These are phyloP conservation scores for Paxillus rubicundulus DNA, from an alignment of 768 basidiomycete genomes.

Conservation along the genomic window DNA sequence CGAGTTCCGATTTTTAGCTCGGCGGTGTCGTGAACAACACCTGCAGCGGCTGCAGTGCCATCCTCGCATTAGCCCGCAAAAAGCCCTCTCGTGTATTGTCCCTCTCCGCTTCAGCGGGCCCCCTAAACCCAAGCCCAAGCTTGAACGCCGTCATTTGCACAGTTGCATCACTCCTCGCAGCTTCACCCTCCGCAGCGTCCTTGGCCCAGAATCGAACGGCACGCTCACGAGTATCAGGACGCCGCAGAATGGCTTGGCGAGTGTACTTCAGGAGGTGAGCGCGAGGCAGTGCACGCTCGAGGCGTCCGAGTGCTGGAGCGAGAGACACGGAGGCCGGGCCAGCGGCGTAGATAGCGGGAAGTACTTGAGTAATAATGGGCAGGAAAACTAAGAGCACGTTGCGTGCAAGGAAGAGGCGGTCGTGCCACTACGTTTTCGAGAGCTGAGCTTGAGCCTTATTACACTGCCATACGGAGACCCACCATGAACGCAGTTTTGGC, in stretches of 20 bases:
- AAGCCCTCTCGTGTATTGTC: slow-evolving; percentile 16
- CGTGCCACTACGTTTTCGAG: slow-evolving; percentile 58
- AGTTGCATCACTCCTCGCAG: slow-evolving; percentile 45
- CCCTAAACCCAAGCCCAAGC: slow-evolving; percentile 40
- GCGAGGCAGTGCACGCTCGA: slow-evolving; percentile 41
- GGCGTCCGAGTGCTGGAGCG: slow-evolving; percentile 23
- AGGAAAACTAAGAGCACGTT: slow-evolving; percentile 56
- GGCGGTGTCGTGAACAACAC: slow-evolving; percentile 23
- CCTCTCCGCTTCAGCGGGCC: slow-evolving; percentile 9
- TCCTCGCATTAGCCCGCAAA: slow-evolving; percentile 26
- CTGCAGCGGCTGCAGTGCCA: slow-evolving; percentile 27
- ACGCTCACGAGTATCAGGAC: slow-evolving; percentile 45
- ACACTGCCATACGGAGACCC: slow-evolving; percentile 9
- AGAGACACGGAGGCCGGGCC: slow-evolving; percentile 30
- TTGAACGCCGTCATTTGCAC: slow-evolving; percentile 48
- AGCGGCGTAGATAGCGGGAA: slow-evolving; percentile 35
- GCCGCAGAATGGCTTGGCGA: slow-evolving; percentile 55
- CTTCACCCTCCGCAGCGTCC: slow-evolving; percentile 51
- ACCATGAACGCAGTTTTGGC: slow-evolving; percentile 41
- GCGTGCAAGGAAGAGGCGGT: slow-evolving; percentile 53
- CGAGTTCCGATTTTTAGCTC: slow-evolving; percentile 1
- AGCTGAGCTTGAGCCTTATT: not conserved
- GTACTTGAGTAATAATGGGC: slow-evolving; percentile 46
- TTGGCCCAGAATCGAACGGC: slow-evolving; percentile 55
- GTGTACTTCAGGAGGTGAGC: slow-evolving; percentile 56